Base-by-base conservation (phyloP, 1,284 basidiomycete genomes). In the Trichosporon sp. region DNA sequence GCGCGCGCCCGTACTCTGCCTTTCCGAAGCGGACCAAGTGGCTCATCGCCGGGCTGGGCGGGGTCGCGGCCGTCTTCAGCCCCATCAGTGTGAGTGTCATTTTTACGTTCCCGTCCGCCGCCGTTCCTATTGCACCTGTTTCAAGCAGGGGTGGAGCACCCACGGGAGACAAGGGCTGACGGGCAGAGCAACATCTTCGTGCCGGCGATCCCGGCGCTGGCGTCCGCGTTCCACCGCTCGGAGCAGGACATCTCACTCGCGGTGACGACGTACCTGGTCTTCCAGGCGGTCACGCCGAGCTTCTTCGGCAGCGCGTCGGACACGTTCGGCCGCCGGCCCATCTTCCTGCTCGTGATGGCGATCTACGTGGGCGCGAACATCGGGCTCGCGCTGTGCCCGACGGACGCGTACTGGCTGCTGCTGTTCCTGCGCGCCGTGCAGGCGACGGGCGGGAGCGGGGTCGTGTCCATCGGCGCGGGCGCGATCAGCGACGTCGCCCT, bases 271-370 rank as follows among this genome's bases (percentile, higher is more conserved):
- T 83, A 82, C 65, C 76, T 83, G 12, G 69, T 81, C 18, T 81
- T 80, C 64, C 81, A 83, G 71, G 82, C 81, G 8, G 69, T 84
- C 32, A 82, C 81, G 9, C 83, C 83, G 0, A 72, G 72, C 6
- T 76, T 83, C 71, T 80, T 81, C 70, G 83, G 81, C n/a, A 69
- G 75, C 12, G 74, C 79, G 51, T 74, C 72, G 9, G 83, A 84
- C 68, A 73, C 72, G 5, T 79, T 69, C 51, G 78, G 78, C 29
- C 70, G 78, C 53, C 68, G 81, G 34, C 83, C 83, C 3, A 68
- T 83, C 5, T 81, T 81, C 64, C 75, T 84, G 42, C 67, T 65
- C 23, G 81, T 78, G 0, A 74, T 84, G n/a, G 32, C 75, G 9
- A 68, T 84, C 9, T 84, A 83, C 67, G 72, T 83, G 12, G 76